Evolutionary conservation across 2,329 filamentous ascomycete genomes (phyloP).

Genomic region (Sordariomycetes sp.): DNA sequence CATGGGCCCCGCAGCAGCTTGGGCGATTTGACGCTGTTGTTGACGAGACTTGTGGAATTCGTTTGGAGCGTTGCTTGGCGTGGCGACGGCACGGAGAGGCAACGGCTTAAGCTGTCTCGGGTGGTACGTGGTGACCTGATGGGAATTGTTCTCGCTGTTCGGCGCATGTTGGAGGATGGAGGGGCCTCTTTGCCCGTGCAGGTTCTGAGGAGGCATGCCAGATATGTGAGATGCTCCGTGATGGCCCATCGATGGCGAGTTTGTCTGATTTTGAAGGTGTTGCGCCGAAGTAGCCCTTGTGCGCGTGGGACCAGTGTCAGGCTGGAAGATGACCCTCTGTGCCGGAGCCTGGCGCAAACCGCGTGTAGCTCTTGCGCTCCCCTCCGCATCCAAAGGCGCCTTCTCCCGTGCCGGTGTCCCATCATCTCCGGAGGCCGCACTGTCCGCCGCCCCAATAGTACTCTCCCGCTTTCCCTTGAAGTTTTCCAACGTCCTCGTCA

Average conservation of each 20-base stretch:
- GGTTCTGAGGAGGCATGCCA: constrained; percentile 5
- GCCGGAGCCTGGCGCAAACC: constrained; percentile 75
- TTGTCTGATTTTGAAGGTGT: constrained; percentile 1
- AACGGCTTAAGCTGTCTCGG: constrained; percentile 54
- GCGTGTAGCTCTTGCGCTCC: constrained; percentile 48
- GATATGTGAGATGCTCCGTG: too few species aligned
- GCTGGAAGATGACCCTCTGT: constrained; percentile 76
- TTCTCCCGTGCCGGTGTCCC: constrained; percentile 47
- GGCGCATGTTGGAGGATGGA: constrained; percentile 42
- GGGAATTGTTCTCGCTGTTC: constrained; percentile 46
- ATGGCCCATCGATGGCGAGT: constrained; percentile 12
- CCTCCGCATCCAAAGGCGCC: constrained; percentile 40
- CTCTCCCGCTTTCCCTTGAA: constrained; percentile 43
- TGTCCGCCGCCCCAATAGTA: constrained; percentile 39
- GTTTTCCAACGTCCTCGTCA: constrained; percentile 71
- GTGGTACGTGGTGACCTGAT: constrained; percentile 60
- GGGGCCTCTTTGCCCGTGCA: constrained; percentile 28
- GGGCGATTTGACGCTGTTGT: constrained; percentile 24
- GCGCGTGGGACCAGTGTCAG: constrained; percentile 59
- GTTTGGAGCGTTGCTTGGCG: constrained; percentile 63
- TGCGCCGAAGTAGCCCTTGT: constrained; percentile 24
- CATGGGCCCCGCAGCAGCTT: constrained; percentile 32
- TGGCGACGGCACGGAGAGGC: constrained; percentile 63
- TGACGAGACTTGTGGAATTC: constrained; percentile 45
- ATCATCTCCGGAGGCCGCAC: constrained; percentile 51